Evolutionary conservation across 2,329 filamentous ascomycete genomes (phyloP), one percentile per base, ranked within the genome.

Genomic region (Cadophora sp.): DNA sequence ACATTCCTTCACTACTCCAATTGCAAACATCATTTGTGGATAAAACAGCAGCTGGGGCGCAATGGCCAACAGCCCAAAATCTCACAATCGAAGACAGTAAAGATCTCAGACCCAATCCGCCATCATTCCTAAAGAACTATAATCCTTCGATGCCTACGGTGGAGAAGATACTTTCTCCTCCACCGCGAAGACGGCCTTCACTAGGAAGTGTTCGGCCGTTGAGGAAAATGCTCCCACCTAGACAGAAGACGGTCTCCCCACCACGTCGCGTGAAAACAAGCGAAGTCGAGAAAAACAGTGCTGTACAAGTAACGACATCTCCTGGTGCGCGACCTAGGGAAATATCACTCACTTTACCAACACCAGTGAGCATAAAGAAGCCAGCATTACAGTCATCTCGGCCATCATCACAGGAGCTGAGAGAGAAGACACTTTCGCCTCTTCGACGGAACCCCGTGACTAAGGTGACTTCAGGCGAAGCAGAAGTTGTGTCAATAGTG

Each of bases 401-500:
- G 31, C 27, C 63, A 22, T 56, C 62, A 19, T 22, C 31, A 29
- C 26, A 14, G 50, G 62, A 64, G 24, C 22, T 26, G 27, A 55
- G 24, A 40, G 43, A 56, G 37, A 61, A 29, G 14, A 62, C 59
- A 6, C 62, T 61, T 12, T 70, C 63, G 1, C 68, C 65, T 5
- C 29, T 68, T 11, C 62, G 63, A 55, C 31, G 48, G 31, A 68
- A 65, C 37, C 62, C 51, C 16, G 50, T 55, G 6, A 24, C n/a
- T 24, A 11, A 14, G 11, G 1, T 9, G 11, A 8, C 22, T 27
- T 19, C 62, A 63, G 40, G 22, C 56, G 63, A 62, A 68, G 67
- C 27, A 62, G 68, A 40, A 50, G 56, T 24, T 70, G 64, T 70
- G 40, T 14, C 43, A 48, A 22, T 48, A 8, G 43, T 12, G 14